Evolutionary conservation across 305 asterid species (phyloP).

Genomic region (Solanum hybrid): DNA sequence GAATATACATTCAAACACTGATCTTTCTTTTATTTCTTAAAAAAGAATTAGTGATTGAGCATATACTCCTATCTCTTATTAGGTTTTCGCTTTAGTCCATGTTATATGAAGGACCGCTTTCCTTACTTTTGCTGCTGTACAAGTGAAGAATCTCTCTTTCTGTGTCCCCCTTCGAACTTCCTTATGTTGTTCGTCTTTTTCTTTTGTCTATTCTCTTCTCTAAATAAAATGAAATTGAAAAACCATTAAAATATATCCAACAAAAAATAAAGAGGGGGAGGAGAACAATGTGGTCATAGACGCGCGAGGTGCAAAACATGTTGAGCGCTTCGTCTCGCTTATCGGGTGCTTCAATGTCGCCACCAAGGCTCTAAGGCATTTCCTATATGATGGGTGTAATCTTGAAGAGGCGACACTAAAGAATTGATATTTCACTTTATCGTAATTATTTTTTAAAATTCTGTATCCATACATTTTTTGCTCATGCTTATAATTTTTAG

Average conservation of each 20-base stretch:
- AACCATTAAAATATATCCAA: not conserved
- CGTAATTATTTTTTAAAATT: not conserved
- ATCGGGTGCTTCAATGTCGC: not conserved
- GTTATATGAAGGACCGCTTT: not conserved
- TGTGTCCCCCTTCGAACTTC: not conserved
- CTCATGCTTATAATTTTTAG: not conserved
- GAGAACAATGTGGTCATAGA: not conserved
- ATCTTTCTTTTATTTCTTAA: not conserved
- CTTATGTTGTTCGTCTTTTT: not conserved
- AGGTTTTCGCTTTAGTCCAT: not conserved
- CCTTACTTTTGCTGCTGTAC: not conserved
- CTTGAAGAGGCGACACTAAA: not conserved
- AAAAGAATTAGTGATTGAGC: not conserved
- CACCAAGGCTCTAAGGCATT: not conserved
- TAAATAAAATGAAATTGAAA: not conserved
- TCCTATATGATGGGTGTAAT: not conserved
- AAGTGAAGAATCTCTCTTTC: not conserved
- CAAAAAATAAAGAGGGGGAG: not conserved
- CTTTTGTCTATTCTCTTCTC: not conserved
- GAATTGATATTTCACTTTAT: not conserved
- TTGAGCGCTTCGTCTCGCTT: not conserved
- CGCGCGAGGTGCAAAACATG: not conserved
- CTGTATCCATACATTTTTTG: not conserved
- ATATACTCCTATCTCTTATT: not conserved
- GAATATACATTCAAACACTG: not conserved